Percentiles rank a stretch among this genome's conserved stretches.
Evolutionary conservation across 1,139 yeast genomes (phyloP).

Genomic region (Kurtzmaniella quercitrusa): DNA sequence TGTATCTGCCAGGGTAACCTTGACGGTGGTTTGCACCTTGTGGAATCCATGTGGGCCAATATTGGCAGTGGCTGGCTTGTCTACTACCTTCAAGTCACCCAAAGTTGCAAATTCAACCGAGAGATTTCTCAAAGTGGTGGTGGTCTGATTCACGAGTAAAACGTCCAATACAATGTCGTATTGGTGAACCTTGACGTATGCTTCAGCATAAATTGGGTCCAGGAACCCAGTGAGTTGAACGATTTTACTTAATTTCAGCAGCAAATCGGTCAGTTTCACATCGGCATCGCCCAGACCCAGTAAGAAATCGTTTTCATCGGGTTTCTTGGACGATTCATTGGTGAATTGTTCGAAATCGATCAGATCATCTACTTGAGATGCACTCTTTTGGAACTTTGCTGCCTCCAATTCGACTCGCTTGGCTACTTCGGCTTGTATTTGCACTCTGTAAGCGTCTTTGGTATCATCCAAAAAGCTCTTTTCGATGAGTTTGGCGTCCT

Average conservation of each 20-base stretch:
- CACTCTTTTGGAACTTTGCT: conserved; percentile 58
- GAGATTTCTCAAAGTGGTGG: conserved; percentile 82
- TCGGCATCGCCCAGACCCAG: conserved; percentile 40
- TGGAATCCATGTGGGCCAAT: conserved; percentile 96
- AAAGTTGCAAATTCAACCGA: conserved; percentile 95
- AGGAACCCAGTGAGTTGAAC: conserved; percentile 95
- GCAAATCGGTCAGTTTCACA: conserved; percentile 52
- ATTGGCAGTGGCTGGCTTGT: conserved; percentile 88
- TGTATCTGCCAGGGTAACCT: conserved; percentile 96
- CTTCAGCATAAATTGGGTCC: conserved; percentile 97
- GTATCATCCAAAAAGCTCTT: conserved; percentile 85
- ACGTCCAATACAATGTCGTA: conserved; percentile 95
- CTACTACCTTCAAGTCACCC: conserved; percentile 93
- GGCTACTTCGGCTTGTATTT: conserved; percentile 50
- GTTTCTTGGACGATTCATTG: conserved; percentile 11
- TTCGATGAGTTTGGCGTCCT: conserved; percentile 49
- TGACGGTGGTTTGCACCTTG: conserved; percentile 81
- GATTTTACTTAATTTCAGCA: conserved; percentile 81
- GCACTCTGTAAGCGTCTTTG: conserved; percentile 70
- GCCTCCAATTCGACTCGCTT: conserved; percentile 57
- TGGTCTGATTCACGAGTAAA: conserved; percentile 89
- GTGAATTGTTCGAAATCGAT: conserved; percentile 76
- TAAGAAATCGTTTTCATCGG: conserved; percentile 46
- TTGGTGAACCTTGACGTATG: conserved; percentile 90
- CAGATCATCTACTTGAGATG: conserved; percentile 81